Conservation (phyloP, 768 basidiomycete species). For the Chalciporus piperatus region DNA sequence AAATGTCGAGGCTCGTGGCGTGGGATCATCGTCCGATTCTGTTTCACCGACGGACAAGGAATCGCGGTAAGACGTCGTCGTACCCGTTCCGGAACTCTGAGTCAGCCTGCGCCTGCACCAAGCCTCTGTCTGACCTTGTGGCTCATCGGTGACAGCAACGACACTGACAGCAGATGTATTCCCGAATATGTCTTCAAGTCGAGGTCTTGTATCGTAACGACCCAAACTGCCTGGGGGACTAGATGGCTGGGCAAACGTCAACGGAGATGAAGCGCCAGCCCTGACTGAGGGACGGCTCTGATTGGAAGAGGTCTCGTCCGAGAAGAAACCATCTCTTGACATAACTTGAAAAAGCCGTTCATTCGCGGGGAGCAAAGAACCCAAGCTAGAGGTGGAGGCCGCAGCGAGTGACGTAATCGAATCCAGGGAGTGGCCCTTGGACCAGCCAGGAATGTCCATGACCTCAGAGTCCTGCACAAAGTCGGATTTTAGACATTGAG, state of each 20-base stretch:
- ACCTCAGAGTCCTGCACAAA: not conserved
- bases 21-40: conserved; percentile 22
- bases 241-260: not conserved
- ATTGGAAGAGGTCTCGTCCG: conserved; percentile 3
- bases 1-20: conserved; percentile 24
- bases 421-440: conserved; percentile 1
- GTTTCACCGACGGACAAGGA: conserved; percentile 1
- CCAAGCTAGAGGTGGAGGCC: conserved; percentile 29
- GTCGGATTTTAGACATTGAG: not conserved
- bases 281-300: not conserved
- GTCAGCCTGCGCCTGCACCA: not conserved
- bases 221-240: not conserved
- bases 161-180: conserved; percentile 5
- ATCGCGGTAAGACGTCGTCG: not conserved
- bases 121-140: not conserved
- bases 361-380: conserved; percentile 26
- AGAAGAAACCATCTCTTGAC: conserved; percentile 8
- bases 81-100: conserved; percentile 2
- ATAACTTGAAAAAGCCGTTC: conserved; percentile 22
- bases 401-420: conserved; percentile 17
- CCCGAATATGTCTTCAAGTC: conserved; percentile 10
- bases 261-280: conserved; percentile 6
- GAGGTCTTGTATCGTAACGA: not conserved
- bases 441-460: no score
- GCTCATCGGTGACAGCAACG: not conserved